Conservation (phyloP, 805 yeast genomes). For the Ogataea nitratoaversa region DNA sequence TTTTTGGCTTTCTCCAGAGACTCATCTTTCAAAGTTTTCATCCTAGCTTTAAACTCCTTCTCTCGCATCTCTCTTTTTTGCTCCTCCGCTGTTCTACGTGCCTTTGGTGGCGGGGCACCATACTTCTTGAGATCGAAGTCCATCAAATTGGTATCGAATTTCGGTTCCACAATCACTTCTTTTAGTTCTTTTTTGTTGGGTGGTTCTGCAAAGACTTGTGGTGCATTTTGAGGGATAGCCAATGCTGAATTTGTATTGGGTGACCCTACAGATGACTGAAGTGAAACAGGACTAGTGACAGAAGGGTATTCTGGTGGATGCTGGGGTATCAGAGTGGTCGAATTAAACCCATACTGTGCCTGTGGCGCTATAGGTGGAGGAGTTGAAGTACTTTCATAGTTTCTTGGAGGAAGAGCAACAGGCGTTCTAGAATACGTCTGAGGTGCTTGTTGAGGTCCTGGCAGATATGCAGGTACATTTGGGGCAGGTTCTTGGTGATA, state of each 20-base stretch:
- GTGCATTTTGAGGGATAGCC: conserved; percentile 8
- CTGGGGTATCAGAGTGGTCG: neutral
- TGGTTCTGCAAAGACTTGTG: conserved; percentile 4
- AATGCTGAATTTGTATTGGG: conserved; percentile 3
- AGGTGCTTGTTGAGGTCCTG: neutral
- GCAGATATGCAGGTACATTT: neutral
- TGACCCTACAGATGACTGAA: conserved; percentile 1
- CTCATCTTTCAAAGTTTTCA: conserved; percentile 26
- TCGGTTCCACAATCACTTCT: conserved; percentile 24
- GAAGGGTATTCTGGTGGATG: too few species aligned
- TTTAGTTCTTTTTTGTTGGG: conserved; percentile 13
- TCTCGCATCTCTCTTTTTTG: conserved; percentile 19
- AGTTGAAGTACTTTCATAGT: neutral
- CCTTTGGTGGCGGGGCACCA: conserved; percentile 47
- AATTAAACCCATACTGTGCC: neutral
- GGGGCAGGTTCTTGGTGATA: neutral
- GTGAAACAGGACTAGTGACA: neutral
- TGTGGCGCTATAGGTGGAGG: neutral
- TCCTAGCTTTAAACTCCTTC: conserved; percentile 20
- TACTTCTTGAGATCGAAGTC: conserved; percentile 35
- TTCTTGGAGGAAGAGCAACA: conserved; percentile 1
- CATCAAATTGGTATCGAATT: conserved; percentile 25
- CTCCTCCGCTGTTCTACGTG: conserved; percentile 25
- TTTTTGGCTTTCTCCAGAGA: conserved; percentile 24
- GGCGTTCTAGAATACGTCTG: neutral